phyloP scores from a whole-genome alignment of 768 basidiomycete genomes.

The Serendipita sp. region DNA sequence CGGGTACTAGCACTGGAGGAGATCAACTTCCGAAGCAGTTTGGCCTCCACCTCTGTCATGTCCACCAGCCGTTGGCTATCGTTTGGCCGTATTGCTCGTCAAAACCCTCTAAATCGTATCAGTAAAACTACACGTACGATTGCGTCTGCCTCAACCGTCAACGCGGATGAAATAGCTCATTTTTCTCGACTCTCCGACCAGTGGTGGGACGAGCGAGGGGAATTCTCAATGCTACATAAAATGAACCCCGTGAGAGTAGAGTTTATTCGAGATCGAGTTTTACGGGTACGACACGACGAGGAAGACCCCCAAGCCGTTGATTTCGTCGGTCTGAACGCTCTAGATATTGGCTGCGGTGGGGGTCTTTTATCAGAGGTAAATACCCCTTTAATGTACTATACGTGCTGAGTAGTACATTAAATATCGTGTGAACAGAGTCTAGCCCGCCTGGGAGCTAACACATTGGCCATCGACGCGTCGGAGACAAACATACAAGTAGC shows the following conservation, averaged over 20 bases:
- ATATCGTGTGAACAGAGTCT: conserved; percentile 39
- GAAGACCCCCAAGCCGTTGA: conserved; percentile 19
- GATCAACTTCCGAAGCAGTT: background rate
- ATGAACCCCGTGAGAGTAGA: conserved; percentile 88
- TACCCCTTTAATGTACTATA: background rate
- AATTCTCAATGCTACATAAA: conserved; percentile 72
- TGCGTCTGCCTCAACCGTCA: conserved; percentile 34
- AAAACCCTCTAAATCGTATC: background rate
- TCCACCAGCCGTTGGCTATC: background rate
- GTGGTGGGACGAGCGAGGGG: conserved; percentile 94
- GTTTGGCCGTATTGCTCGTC: background rate
- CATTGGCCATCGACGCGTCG: conserved; percentile 85
- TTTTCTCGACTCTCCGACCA: conserved; percentile 77
- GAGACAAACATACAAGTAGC: conserved; percentile 77
- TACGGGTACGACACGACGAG: conserved; percentile 41
- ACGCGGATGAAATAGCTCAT: conserved; percentile 67
- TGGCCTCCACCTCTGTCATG: background rate
- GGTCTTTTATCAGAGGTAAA: conserved; percentile 81
- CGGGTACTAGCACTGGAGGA: background rate
- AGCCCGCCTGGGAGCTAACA: conserved; percentile 73
- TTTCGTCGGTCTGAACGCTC: conserved; percentile 49
- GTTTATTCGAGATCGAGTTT: conserved; percentile 64
- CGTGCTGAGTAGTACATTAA: background rate
- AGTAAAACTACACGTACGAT: background rate
- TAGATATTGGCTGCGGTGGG: conserved; percentile 94